phyloP scores from a whole-genome alignment of 2,329 filamentous ascomycete species.

The Penicillium sp. region DNA sequence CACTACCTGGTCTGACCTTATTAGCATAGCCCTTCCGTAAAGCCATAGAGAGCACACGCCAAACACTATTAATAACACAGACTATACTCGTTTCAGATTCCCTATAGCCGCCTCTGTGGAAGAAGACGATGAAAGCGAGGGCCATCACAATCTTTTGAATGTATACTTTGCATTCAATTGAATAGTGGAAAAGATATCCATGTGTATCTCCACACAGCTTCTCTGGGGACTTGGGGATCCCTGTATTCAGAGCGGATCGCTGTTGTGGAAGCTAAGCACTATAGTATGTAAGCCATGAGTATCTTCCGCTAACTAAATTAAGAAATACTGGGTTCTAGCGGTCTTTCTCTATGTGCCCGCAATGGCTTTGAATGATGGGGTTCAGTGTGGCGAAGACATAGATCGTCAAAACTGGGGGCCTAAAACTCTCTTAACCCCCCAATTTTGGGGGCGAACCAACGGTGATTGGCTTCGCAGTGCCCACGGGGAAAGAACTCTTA shows the following conservation, averaged over 20 bases:
- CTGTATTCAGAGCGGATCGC: background rate
- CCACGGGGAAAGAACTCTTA: slow-evolving; percentile 1
- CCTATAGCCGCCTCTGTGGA: no score
- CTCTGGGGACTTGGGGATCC: background rate
- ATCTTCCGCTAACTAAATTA: background rate
- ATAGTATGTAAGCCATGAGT: background rate
- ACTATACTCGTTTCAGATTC: no score
- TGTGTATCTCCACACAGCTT: background rate
- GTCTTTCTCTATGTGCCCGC: no score
- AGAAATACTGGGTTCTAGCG: background rate
- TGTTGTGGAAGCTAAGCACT: background rate
- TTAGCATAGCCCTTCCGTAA: no score
- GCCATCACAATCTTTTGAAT: background rate
- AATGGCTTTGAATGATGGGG: background rate
- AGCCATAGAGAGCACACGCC: no score
- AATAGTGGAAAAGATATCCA: background rate
- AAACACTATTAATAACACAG: no score
- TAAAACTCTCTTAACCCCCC: background rate
- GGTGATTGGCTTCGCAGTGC: slow-evolving; percentile 7
- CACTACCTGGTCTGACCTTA: no score
- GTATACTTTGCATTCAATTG: background rate
- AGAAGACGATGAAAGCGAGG: background rate
- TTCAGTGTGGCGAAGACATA: background rate
- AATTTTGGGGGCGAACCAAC: slow-evolving; percentile 5
- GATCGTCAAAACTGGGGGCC: background rate